Percentiles rank a stretch among this genome's conserved stretches.
These are phyloP conservation scores for Saccharum hybrid DNA, from an alignment of 202 grass and related monocot genomes.

Conservation along the genomic window DNA sequence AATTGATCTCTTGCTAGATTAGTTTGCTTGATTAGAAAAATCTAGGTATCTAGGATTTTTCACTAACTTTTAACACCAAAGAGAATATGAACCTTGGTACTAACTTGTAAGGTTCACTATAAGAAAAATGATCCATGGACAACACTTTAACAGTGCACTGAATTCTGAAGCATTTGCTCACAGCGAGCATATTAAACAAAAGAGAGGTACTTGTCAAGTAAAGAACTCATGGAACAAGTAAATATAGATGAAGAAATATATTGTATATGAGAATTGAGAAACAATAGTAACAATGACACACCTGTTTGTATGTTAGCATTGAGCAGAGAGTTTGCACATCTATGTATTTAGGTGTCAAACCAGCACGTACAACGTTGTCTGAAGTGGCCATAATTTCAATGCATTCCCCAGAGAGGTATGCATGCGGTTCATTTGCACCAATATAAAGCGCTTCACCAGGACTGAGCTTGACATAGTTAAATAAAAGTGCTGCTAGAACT, in stretches of 20 bases:
- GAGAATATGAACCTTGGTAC: neutral
- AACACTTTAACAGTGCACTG: neutral
- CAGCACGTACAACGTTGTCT: slow-evolving; percentile 90
- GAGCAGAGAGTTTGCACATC: slow-evolving; percentile 86
- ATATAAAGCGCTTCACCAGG: slow-evolving; percentile 91
- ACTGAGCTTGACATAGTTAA: slow-evolving; percentile 91
- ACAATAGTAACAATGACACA: slow-evolving; percentile 26
- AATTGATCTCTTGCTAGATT: neutral
- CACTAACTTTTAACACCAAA: slow-evolving; percentile 4
- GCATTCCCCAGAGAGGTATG: slow-evolving; percentile 91
- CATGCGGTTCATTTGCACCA: slow-evolving; percentile 86
- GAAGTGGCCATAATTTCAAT: slow-evolving; percentile 97
- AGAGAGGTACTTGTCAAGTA: neutral
- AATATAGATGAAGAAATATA: slow-evolving; percentile 2
- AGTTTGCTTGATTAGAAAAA: neutral
- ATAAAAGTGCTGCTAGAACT: slow-evolving; percentile 78
- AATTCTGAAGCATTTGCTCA: neutral
- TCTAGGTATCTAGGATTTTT: neutral
- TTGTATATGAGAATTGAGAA: neutral
- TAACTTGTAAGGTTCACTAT: neutral
- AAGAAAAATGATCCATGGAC: slow-evolving; percentile 7
- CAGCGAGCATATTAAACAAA: neutral
- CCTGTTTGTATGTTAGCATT: slow-evolving; percentile 97
- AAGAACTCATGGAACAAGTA: neutral
- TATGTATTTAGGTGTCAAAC: slow-evolving; percentile 88